A percentile compares a stretch with the other conserved stretches of the same genome.
Evolutionary conservation across 805 yeast genomes (phyloP).

Genomic region (Yamadazyma laniorum): DNA sequence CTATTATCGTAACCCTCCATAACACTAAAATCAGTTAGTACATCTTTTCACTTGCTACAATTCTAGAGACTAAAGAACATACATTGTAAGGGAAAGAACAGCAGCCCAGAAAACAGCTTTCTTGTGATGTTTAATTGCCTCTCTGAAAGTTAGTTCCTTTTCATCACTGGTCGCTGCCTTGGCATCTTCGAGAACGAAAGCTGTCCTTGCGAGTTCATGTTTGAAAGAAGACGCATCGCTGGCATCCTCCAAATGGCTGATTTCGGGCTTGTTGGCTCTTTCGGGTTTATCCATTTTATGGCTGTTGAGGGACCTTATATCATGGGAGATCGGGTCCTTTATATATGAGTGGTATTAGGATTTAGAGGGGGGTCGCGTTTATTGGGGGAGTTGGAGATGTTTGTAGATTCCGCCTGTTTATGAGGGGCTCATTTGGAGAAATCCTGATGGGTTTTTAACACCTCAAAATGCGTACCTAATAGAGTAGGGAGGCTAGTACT

Average conservation of each 20-base stretch:
- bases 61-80: constrained; percentile 17
- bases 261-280: constrained; percentile 10
- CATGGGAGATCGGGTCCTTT: background rate
- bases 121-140: constrained; percentile 40
- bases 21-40: background rate
- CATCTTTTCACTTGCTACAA: too few relatives aligned
- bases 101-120: constrained; percentile 45
- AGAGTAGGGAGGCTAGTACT: background rate
- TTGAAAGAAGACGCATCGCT: constrained; percentile 16
- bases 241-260: constrained; percentile 17
- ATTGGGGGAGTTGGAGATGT: background rate
- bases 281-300: background rate
- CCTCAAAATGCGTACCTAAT: too few relatives aligned
- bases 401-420: background rate
- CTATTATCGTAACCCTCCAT: constrained; percentile 41
- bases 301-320: too few relatives aligned
- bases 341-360: background rate
- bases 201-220: constrained; percentile 12
- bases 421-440: background rate
- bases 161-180: constrained; percentile 21
- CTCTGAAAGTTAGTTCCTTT: constrained; percentile 19
- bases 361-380: background rate
- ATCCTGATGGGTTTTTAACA: too few relatives aligned
- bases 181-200: constrained; percentile 17
- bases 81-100: constrained; percentile 41